Evolutionary conservation across 2,329 filamentous ascomycete genomes (phyloP).

Genomic region (Clonostachys solani): DNA sequence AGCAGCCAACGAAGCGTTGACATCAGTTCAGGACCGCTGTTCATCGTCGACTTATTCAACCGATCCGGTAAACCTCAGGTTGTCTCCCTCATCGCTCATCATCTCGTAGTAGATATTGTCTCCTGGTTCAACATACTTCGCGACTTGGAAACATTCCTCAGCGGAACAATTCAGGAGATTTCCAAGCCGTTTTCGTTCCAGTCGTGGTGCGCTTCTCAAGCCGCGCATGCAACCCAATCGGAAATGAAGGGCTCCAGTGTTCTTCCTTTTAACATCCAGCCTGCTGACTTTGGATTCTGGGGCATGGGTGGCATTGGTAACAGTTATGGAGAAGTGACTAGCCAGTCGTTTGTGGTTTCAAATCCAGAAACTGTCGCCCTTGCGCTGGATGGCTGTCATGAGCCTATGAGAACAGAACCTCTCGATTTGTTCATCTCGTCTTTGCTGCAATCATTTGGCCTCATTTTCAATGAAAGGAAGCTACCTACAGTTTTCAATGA

Average conservation of each 20-base stretch:
- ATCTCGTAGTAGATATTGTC: conserved; percentile 36
- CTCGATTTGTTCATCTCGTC: conserved; percentile 26
- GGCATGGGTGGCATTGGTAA: conserved; percentile 7
- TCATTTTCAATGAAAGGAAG: conserved; percentile 17
- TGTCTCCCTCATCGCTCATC: conserved; percentile 27
- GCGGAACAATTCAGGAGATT: conserved; percentile 7
- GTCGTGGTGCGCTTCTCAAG: conserved; percentile 21
- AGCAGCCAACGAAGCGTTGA: conserved; percentile 9
- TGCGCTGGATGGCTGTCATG: conserved; percentile 22
- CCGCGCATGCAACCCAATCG: too few species aligned
- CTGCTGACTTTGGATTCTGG: conserved; percentile 16
- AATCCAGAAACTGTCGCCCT: conserved; percentile 5
- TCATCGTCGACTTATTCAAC: conserved; percentile 16
- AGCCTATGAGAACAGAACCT: conserved; percentile 21
- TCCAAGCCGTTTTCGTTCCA: conserved; percentile 24
- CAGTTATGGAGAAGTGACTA: neutral
- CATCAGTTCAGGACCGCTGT: conserved; percentile 5
- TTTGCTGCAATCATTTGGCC: conserved; percentile 16
- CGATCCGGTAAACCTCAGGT: conserved; percentile 11
- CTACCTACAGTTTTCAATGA: conserved; percentile 22
- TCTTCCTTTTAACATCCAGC: conserved; percentile 6
- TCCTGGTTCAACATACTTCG: conserved; percentile 38
- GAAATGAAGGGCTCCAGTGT: conserved; percentile 26
- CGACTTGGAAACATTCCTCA: conserved; percentile 33
- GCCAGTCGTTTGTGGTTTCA: neutral